Conservation (phyloP, 768 basidiomycete genomes). For the Candolleomyces efflorescens region DNA sequence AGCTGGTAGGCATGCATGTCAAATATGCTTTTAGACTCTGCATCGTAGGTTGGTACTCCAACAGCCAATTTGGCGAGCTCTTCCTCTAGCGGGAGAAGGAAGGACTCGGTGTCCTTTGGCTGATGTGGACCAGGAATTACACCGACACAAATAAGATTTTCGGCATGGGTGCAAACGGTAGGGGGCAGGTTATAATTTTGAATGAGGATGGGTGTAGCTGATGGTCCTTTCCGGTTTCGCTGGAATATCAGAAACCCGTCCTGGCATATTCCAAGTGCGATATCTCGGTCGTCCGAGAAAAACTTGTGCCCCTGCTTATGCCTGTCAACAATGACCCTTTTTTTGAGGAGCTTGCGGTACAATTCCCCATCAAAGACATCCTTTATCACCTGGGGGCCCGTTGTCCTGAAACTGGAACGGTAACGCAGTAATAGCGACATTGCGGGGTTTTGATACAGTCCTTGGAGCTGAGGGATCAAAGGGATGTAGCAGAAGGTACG, state of each 20-base stretch:
- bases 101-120: constrained; percentile 8
- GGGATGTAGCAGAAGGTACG: constrained; percentile 31
- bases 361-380: constrained; percentile 33
- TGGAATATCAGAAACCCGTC: constrained; percentile 39
- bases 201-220: constrained; percentile 36
- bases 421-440: constrained; percentile 21
- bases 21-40: constrained; percentile 5
- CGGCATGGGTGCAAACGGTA: constrained; percentile 20
- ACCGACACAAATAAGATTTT: constrained; percentile 26
- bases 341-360: constrained; percentile 21
- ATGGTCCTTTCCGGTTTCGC: constrained; percentile 24
- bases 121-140: constrained; percentile 33
- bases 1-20: constrained; percentile 15
- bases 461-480: constrained; percentile 20
- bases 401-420: constrained; percentile 17
- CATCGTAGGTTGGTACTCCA: constrained; percentile 31
- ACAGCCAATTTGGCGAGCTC: constrained; percentile 29
- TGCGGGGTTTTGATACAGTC: constrained; percentile 15
- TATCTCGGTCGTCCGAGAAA: constrained; percentile 35
- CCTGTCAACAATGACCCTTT: constrained; percentile 18
- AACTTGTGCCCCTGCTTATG: constrained; percentile 18
- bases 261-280: constrained; percentile 37
- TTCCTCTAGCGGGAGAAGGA: constrained; percentile 20
- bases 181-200: constrained; percentile 38
- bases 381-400: constrained; percentile 19